Conservation (phyloP, 2,329 filamentous ascomycete species). For the Lecanicillium sp. region DNA sequence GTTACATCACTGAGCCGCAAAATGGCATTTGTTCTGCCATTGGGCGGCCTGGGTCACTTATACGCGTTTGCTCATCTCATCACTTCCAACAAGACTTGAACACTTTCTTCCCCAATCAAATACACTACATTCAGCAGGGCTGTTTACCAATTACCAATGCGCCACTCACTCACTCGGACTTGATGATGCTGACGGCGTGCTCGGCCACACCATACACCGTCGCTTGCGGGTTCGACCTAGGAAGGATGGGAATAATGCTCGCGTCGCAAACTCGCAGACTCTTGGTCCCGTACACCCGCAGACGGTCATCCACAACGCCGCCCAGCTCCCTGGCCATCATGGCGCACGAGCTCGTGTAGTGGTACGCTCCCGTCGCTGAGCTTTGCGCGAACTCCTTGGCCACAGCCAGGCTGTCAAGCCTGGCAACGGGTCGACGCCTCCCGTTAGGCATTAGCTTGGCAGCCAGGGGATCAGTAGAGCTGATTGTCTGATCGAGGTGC, state of each 20-base stretch:
- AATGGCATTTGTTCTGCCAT: too few species aligned
- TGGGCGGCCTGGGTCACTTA: too few species aligned
- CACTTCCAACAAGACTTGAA: too few species aligned
- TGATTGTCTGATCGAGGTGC: constrained; percentile 33
- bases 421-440: background rate
- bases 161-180: too few species aligned
- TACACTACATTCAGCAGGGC: too few species aligned
- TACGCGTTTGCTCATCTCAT: too few species aligned
- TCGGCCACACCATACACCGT: constrained; percentile 12
- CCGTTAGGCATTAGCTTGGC: constrained; percentile 30
- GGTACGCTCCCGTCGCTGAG: constrained; percentile 1
- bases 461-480: constrained; percentile 30
- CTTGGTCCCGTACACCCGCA: constrained; percentile 10
- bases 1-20: too few species aligned
- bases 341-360: constrained; percentile 12
- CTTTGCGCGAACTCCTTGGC: background rate
- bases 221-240: constrained; percentile 11
- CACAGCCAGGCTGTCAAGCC: background rate
- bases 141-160: too few species aligned
- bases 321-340: constrained; percentile 14
- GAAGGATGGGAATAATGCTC: constrained; percentile 14
- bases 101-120: too few species aligned
- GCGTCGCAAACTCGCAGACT: constrained; percentile 14
- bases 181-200: background rate
- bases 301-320: constrained; percentile 13